Base-by-base conservation (phyloP, 306 rosid species). In the Urtica urens region DNA sequence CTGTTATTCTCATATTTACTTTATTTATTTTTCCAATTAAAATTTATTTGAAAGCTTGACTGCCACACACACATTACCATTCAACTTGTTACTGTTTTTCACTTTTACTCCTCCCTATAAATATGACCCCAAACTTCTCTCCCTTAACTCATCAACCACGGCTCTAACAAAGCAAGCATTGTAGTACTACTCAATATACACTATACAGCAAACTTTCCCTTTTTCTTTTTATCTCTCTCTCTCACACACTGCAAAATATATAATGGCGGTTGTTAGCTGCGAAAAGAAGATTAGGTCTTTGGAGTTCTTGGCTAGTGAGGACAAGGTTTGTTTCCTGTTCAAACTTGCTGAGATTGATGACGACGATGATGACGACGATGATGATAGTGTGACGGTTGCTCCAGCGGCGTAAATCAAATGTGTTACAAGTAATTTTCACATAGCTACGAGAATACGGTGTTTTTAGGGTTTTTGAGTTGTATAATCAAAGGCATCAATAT, bases 311-410 rank as follows among this genome's bases (percentile, higher is more conserved):
- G 20, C 24, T 26, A 40, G 51, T 27, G 48, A 27, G n/a, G 15
- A 49, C 58, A 55, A 49, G 34, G 46, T 48, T 43, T 41, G 46
- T 31, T 14, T 26, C 16, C 51, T 29, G 42, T 20, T 29, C 48
- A 40, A 44, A 8, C 19, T 31, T 16, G 13, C 23, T 21, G 53
- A 39, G 34, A 40, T 23, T 34, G 64, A 64, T 0, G 70, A 64
- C 7, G 63, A 64, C 3, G 63, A 56, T 8, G 70, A 64, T 8
- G 69, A 64, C 10, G 69, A 64, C 23, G 69, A 63, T 1, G 63
- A 64, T 8, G 63, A 40, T 3, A 49, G 49, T 2, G 53, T 25
- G 3, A 59, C 53, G 5, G 70, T 64, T n/a, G 70, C 70, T 3
- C 70, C 70, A 10, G 70, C 70, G 2, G 70, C 64, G 18, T 64